phyloP scores from a whole-genome alignment of 177 flowering plant species.

The Vitis hybrid region DNA sequence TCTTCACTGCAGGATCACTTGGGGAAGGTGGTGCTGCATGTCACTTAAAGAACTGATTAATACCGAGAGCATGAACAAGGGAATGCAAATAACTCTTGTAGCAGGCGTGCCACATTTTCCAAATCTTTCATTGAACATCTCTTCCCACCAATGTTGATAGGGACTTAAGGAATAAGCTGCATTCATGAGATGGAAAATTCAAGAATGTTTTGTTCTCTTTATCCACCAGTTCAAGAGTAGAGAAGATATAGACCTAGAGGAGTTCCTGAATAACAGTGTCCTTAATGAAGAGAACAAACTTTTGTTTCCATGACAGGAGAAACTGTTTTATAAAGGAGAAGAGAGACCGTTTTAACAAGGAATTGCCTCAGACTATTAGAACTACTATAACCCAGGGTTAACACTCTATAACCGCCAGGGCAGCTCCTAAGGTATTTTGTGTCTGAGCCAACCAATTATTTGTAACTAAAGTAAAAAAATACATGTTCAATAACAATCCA shows the following conservation, averaged over 20 bases:
- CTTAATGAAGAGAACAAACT: constrained; percentile 4
- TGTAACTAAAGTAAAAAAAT: too few relatives aligned
- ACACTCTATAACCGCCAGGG: too few relatives aligned
- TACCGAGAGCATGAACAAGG: constrained; percentile 92
- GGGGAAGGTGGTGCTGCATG: constrained; percentile 95
- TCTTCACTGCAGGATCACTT: constrained; percentile 90
- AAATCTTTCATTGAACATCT: constrained; percentile 76
- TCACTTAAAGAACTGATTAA: constrained; percentile 99
- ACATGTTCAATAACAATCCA: too few relatives aligned
- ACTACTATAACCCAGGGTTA: too few relatives aligned
- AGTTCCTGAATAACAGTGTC: constrained; percentile 7
- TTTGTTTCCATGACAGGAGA: neutral
- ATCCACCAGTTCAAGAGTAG: constrained; percentile 28
- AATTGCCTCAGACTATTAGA: neutral
- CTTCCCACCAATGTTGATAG: constrained; percentile 82
- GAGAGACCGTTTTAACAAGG: neutral
- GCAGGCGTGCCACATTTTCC: constrained; percentile 89
- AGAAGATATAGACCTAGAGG: constrained; percentile 22
- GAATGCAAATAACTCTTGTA: constrained; percentile 91
- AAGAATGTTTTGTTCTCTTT: constrained; percentile 56
- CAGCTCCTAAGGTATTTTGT: too few relatives aligned
- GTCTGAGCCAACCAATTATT: too few relatives aligned
- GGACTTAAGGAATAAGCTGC: constrained; percentile 79
- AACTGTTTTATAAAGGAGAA: neutral
- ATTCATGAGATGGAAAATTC: constrained; percentile 83